These are phyloP conservation scores for Metschnikowia anglica DNA, from an alignment of 805 yeast species.

Conservation along the genomic window DNA sequence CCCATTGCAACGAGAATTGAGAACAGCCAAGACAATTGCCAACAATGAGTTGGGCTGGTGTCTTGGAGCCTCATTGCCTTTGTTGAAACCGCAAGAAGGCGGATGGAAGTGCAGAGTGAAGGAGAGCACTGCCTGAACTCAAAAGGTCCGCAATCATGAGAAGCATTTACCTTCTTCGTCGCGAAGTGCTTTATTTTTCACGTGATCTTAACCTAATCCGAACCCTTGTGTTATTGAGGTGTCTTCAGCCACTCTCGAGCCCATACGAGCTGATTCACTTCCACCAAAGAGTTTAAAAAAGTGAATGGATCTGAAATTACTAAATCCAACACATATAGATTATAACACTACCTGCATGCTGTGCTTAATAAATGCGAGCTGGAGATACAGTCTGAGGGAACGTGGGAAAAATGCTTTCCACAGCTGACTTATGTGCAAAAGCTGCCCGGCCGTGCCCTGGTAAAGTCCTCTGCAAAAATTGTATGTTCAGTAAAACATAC, in stretches of 20 bases:
- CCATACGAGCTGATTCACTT: too few species aligned
- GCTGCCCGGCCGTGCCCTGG: too few species aligned
- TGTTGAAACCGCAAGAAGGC: slow-evolving; percentile 58
- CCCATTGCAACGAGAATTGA: slow-evolving; percentile 83
- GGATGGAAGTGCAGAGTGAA: slow-evolving; percentile 69
- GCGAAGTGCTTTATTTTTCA: not conserved
- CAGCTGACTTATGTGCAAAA: too few species aligned
- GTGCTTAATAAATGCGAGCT: slow-evolving; percentile 6
- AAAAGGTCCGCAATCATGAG: not conserved
- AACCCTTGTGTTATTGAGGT: too few species aligned
- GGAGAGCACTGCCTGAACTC: too few species aligned
- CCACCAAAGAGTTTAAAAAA: too few species aligned
- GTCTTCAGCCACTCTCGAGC: too few species aligned
- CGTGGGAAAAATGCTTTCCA: too few species aligned
- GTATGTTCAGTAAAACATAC: too few species aligned
- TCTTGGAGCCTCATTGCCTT: slow-evolving; percentile 93
- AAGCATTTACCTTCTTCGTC: not conserved
- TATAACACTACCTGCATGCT: slow-evolving; percentile 4
- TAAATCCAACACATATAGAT: not conserved
- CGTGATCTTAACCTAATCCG: too few species aligned
- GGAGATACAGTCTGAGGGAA: not conserved
- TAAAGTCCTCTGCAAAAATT: too few species aligned
- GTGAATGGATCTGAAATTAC: not conserved
- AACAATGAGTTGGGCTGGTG: slow-evolving; percentile 98
- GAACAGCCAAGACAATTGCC: slow-evolving; percentile 86